Conservation (phyloP, 2,329 filamentous ascomycete species). For the Drechslera avenae region DNA sequence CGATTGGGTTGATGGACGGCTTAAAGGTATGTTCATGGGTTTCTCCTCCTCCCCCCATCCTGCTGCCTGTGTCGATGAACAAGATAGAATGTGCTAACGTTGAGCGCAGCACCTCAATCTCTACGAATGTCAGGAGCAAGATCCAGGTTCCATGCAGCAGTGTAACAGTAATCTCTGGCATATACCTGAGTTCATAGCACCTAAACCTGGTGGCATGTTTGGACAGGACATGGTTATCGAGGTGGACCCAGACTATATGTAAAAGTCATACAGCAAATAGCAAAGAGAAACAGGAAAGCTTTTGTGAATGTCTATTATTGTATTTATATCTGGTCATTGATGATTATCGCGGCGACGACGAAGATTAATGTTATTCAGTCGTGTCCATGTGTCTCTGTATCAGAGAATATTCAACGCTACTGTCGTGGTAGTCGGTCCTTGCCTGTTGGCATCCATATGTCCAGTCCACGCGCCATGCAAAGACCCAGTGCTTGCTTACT, state of each 20-base stretch:
- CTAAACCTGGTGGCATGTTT: slow-evolving; percentile 5
- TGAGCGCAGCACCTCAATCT: slow-evolving; percentile 32
- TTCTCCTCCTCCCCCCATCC: background rate
- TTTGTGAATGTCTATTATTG: background rate
- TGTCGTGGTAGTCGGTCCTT: no score
- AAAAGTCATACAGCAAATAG: no score
- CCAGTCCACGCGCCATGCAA: no score
- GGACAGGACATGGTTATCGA: slow-evolving; percentile 32
- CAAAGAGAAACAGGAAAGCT: background rate
- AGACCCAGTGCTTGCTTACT: no score
- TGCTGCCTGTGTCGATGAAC: background rate
- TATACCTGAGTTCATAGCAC: slow-evolving; percentile 32
- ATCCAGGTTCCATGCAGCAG: slow-evolving; percentile 24
- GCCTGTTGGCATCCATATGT: no score
- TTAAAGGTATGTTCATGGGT: slow-evolving; percentile 31
- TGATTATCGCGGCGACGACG: background rate
- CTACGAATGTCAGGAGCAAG: slow-evolving; percentile 33
- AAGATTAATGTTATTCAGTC: background rate
- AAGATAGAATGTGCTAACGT: background rate
- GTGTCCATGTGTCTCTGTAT: background rate
- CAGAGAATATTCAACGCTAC: background rate
- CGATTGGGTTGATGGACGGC: slow-evolving; percentile 12
- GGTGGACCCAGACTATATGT: slow-evolving; percentile 38
- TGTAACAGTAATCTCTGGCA: slow-evolving; percentile 34
- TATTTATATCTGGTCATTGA: background rate